A percentile compares a stretch with the other conserved stretches of the same genome.
These are phyloP conservation scores for Nakazawaea ishiwadae DNA, from an alignment of 805 yeast species.

Conservation along the genomic window DNA sequence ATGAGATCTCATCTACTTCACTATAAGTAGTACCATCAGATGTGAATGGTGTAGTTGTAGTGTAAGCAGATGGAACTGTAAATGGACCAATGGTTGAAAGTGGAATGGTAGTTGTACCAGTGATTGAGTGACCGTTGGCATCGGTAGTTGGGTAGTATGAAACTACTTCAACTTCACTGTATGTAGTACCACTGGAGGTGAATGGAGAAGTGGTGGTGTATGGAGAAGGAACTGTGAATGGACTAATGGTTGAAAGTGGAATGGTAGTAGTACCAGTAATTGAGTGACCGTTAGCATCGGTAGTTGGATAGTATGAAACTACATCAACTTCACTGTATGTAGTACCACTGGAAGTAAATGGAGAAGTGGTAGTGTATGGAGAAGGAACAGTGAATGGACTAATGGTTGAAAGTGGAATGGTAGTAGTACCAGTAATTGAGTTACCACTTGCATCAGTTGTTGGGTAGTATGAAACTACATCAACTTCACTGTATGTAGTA, in stretches of 20 bases:
- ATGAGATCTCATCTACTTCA: too few species aligned
- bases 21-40: too few species aligned
- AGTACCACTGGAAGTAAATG: background rate
- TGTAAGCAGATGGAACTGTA: too few species aligned
- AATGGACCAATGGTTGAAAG: too few species aligned
- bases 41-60: too few species aligned
- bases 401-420: background rate
- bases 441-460: constrained; percentile 1
- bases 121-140: background rate
- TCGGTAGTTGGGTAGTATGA: background rate
- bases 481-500: background rate
- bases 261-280: background rate
- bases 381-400: background rate
- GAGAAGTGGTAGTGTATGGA: background rate
- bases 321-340: background rate
- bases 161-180: background rate
- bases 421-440: background rate
- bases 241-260: background rate
- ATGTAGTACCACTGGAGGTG: background rate
- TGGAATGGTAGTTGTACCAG: background rate
- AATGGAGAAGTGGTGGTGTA: background rate
- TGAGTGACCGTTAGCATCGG: background rate
- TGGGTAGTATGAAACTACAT: background rate
- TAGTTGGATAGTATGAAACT: background rate
- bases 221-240: background rate